These are phyloP conservation scores for Amaranthus tricolor DNA, from an alignment of 179 eudicot species.

Conservation along the genomic window DNA sequence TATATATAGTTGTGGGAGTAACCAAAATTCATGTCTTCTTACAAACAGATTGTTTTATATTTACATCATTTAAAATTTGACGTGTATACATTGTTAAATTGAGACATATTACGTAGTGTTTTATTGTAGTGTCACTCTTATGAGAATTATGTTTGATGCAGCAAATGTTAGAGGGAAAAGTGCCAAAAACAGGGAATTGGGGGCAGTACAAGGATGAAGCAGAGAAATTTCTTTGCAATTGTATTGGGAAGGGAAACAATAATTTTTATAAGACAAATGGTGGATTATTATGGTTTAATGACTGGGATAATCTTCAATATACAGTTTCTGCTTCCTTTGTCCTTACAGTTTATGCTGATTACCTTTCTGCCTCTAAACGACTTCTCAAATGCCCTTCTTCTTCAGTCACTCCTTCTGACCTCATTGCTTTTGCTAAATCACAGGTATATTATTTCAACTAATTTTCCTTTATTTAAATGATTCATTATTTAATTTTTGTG, in stretches of 20 bases:
- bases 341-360: conserved; percentile 34
- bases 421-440: conserved; percentile 34
- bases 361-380: conserved; percentile 21
- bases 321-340: conserved; percentile 37
- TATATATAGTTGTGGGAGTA: too few relatives aligned
- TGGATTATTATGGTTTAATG: conserved; percentile 42
- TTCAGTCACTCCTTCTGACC: conserved; percentile 23
- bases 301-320: conserved; percentile 47
- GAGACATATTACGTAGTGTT: too few relatives aligned
- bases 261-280: conserved; percentile 34
- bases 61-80: too few relatives aligned
- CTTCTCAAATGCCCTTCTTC: conserved; percentile 31
- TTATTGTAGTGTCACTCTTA: not conserved
- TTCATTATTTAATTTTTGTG: too few relatives aligned
- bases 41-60: too few relatives aligned
- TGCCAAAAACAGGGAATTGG: conserved; percentile 3
- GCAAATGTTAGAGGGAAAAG: conserved; percentile 29
- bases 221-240: conserved; percentile 42
- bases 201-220: conserved; percentile 20
- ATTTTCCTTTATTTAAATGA: not conserved
- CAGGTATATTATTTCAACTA: conserved; percentile 32
- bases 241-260: conserved; percentile 39
- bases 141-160: conserved; percentile 3
- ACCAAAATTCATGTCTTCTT: too few relatives aligned
- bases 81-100: too few relatives aligned